Evolutionary conservation across 2,329 filamentous ascomycete genomes (phyloP).

Genomic region (Fusarium musae): DNA sequence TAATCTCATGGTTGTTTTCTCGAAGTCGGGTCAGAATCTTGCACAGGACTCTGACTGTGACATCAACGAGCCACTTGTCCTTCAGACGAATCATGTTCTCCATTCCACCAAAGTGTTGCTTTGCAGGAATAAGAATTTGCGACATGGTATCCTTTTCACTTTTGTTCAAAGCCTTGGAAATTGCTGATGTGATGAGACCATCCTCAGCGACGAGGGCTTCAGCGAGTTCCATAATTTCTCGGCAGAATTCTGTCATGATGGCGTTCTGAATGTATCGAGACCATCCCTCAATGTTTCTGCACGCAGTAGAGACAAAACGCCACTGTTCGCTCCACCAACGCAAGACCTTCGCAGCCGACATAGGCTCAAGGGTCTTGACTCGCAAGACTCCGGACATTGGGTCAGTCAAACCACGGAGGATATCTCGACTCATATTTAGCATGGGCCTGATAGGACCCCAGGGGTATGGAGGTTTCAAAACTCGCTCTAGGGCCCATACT

Average conservation of each 20-base stretch:
- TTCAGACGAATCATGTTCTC: constrained; percentile 91
- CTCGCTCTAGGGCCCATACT: constrained; percentile 53
- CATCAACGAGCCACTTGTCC: constrained; percentile 85
- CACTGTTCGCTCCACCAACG: constrained; percentile 88
- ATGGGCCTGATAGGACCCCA: constrained; percentile 69
- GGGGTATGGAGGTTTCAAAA: constrained; percentile 52
- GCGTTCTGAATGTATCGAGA: constrained; percentile 78
- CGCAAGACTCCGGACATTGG: constrained; percentile 66
- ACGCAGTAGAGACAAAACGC: constrained; percentile 82
- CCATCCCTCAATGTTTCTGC: constrained; percentile 86
- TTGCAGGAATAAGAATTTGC: constrained; percentile 53
- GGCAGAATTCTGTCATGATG: constrained; percentile 90
- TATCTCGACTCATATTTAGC: constrained; percentile 66
- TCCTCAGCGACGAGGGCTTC: constrained; percentile 87
- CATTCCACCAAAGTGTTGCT: constrained; percentile 71
- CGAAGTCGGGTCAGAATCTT: constrained; percentile 87
- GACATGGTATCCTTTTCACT: constrained; percentile 54
- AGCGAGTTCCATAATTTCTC: constrained; percentile 94
- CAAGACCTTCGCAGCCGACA: constrained; percentile 74
- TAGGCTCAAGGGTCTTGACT: constrained; percentile 64
- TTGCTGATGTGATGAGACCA: constrained; percentile 79
- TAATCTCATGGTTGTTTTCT: constrained; percentile 78
- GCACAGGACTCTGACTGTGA: constrained; percentile 82
- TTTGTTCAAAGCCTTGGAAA: constrained; percentile 54
- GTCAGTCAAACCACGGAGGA: constrained; percentile 67